Percentiles rank a stretch among this genome's conserved stretches.
Conservation (phyloP, 2,329 filamentous ascomycete genomes). For the Xylariaceae sp. region DNA sequence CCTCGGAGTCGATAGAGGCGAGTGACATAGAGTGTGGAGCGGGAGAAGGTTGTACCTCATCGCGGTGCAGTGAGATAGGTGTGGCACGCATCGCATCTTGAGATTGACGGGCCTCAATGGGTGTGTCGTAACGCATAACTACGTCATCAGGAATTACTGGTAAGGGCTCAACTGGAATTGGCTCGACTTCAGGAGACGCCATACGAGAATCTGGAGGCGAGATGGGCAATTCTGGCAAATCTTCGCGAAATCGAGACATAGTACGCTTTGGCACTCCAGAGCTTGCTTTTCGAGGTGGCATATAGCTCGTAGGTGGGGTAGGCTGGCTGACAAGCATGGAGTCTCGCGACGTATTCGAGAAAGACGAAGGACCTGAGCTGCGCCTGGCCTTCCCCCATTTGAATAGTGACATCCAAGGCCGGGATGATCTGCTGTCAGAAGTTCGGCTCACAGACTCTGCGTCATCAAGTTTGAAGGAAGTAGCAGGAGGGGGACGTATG, state of each 20-base stretch:
- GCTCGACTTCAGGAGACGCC: constrained; percentile 74
- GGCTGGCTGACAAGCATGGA: constrained; percentile 67
- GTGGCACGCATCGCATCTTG: constrained; percentile 51
- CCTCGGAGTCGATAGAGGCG: constrained; percentile 94
- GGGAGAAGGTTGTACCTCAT: constrained; percentile 55
- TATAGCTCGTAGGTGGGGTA: constrained; percentile 42
- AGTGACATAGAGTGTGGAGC: constrained; percentile 80
- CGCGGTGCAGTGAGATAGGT: constrained; percentile 51
- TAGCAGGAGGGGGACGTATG: constrained; percentile 39
- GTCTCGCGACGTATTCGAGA: constrained; percentile 89
- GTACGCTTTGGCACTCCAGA: constrained; percentile 72
- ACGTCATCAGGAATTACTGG: constrained; percentile 44
- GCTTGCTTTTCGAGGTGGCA: constrained; percentile 44
- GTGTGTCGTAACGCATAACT: constrained; percentile 52
- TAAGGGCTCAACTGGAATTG: constrained; percentile 39
- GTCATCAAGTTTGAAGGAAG: constrained; percentile 51
- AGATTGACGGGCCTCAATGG: constrained; percentile 48
- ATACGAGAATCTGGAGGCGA: constrained; percentile 85
- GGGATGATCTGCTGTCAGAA: constrained; percentile 59
- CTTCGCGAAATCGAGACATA: constrained; percentile 89
- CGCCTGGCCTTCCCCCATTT: constrained; percentile 68
- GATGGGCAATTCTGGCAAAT: constrained; percentile 82
- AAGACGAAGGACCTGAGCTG: constrained; percentile 71
- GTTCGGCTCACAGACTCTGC: constrained; percentile 58
- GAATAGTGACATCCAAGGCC: constrained; percentile 76